Base-by-base conservation (phyloP, 2,329 filamentous ascomycete genomes). In the Mollisia scopiformis region DNA sequence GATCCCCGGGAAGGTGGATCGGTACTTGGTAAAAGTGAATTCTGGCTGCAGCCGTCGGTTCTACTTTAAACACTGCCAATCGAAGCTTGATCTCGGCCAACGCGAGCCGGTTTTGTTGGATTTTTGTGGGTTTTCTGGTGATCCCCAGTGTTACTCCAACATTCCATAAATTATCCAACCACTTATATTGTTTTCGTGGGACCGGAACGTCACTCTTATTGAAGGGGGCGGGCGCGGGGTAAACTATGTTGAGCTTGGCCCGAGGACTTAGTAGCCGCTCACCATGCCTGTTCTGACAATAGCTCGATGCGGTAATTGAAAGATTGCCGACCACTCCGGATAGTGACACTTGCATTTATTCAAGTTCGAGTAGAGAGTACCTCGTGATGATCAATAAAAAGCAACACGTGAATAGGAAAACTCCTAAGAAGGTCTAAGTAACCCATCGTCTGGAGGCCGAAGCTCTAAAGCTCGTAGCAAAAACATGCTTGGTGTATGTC, bases 161-260 rank as follows among this genome's bases (percentile, higher is more conserved):
- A 33, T 61, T 61, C n/a, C n/a, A n/a, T n/a, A n/a, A n/a, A n/a
- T n/a, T 61, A 61, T 7, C 58, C 58, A 47, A 37, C 58, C 52
- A 60, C 27, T 60, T 27, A 33, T 35, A 35, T 35, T 25, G n/a
- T 16, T n/a, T 19, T 10, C 33, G 33, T 25, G 10, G 13, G 49
- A 39, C 37, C 23, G 27, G 16, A 33, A 51, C 23, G 25, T 33
- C 43, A 55, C 43, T 30, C n/a, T n/a, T 19, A n/a, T n/a, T n/a
- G n/a, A n/a, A n/a, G n/a, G n/a, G n/a, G n/a, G n/a, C n/a, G 31
- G 43, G 49, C 27, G 58, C 43, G 52, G 58, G 58, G 52, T 56
- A 59, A 43, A 41, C 8, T 27, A 19, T 16, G 8, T 27, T 27
- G 11, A 16, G 43, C 23, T 23, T 47, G 23, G 41, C 6, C 31